Evolutionary conservation across 179 eudicot species (phyloP), one percentile per base, ranked within the genome.

Genomic region (Sideroxylon spinosum): DNA sequence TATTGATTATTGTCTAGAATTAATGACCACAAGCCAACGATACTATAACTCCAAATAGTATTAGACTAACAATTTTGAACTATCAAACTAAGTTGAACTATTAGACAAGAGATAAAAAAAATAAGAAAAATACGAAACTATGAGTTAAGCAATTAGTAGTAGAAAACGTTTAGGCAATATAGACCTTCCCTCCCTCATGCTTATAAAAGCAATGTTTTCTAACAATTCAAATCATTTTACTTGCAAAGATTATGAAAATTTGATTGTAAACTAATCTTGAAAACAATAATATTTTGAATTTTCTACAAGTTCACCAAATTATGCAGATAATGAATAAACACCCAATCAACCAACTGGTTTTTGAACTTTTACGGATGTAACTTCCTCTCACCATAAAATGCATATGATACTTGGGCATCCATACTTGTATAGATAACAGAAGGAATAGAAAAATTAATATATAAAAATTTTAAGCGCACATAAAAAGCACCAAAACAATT

Each of bases 391-490:
- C 91, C 88, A 80, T 95, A 97, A 81, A 95, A 95, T 61, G 94
- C 95, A 70, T 94, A 94, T 2, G 99, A 95, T 69, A 95, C 92
- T 82, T 95, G 96, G 59, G 99, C 98, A 85, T 95, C 99, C 98
- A 95, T 95, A 57, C 99, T 98, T 95, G 91, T 25, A 78, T 32
- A 32, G 20, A 44, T 22, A 75, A 64, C 9, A 53, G 3, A 23
- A 25, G 19, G 37, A 26, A 44, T 32, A 2, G 6, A 37, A 32
- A 22, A 46, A 69, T 7, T n/a, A 0, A 61, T 19, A 37, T 8
- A n/a, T 9, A 70, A 78, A 17, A 9, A 2, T 13, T 44, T 48
- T 22, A 26, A 26, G 37, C 19, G 13, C 26, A 26, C 62, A 23
- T 22, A 19, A 76, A 52, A 53, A n/a, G 44, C 56, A 48, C 22